phyloP scores from a whole-genome alignment of 352 stramenopile species.

The Globisporangium nunn region DNA sequence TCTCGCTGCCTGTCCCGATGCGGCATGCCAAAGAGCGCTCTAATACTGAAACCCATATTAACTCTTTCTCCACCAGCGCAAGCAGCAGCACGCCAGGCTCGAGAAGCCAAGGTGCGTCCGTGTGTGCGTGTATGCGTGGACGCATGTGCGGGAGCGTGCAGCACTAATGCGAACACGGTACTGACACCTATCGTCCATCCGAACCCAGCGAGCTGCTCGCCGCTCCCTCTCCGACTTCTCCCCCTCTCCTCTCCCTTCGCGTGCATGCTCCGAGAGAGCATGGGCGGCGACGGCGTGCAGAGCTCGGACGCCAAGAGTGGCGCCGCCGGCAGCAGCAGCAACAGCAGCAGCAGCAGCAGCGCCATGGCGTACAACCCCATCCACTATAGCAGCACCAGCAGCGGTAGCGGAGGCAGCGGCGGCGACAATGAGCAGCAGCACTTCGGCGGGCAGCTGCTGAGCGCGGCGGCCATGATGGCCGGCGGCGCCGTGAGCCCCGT shows the following conservation, averaged over 20 bases:
- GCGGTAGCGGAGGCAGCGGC: background rate
- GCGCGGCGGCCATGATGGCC: conserved; percentile 14
- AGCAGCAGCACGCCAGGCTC: background rate
- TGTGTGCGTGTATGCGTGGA: background rate
- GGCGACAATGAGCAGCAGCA: conserved; percentile 2
- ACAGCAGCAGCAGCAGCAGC: conserved; percentile 7
- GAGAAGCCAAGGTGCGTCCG: background rate
- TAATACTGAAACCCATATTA: conserved; percentile 4
- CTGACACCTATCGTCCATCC: background rate
- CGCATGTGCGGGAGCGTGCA: too few relatives aligned
- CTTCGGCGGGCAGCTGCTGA: conserved; percentile 18
- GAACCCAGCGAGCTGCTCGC: background rate
- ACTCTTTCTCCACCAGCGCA: background rate
- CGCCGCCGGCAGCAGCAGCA: background rate
- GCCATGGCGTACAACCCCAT: conserved; percentile 4
- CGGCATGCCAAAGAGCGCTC: background rate
- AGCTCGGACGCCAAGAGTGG: conserved; percentile 1
- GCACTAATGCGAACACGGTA: background rate
- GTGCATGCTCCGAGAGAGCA: background rate
- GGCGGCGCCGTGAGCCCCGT: conserved; percentile 5
- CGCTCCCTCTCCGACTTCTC: background rate
- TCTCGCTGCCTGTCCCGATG: background rate
- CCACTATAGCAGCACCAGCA: background rate
- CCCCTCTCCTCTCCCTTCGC: background rate
- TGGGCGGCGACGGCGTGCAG: conserved; percentile 2